Evolutionary conservation across 345 rosid species (phyloP).

Genomic region (Balakata baccata): DNA sequence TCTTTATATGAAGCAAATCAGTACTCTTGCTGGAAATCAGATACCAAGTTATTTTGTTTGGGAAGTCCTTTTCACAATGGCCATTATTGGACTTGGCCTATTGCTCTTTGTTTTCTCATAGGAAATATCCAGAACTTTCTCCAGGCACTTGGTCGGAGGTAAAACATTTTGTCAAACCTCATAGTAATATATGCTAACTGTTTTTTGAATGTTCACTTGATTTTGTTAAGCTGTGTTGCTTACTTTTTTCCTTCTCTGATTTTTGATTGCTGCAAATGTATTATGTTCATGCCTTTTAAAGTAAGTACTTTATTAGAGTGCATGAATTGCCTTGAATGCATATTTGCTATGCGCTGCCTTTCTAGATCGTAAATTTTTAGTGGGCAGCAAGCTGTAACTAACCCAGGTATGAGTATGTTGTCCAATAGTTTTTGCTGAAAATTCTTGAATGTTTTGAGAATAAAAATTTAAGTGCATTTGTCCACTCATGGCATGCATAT

Average conservation of each 20-base stretch:
- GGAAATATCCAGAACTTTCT: slow-evolving; percentile 98
- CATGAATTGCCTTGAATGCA: too few species aligned
- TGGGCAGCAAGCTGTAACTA: too few species aligned
- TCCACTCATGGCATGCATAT: too few species aligned
- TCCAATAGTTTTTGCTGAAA: too few species aligned
- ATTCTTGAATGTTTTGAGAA: too few species aligned
- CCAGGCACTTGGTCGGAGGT: slow-evolving; percentile 83
- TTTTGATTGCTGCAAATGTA: neutral
- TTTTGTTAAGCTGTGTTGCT: neutral
- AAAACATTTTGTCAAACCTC: slow-evolving; percentile 5
- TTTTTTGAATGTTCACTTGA: neutral
- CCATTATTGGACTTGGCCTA: slow-evolving; percentile 73
- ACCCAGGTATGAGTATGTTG: too few species aligned
- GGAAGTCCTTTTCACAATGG: slow-evolving; percentile 91
- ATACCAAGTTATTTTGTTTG: slow-evolving; percentile 67
- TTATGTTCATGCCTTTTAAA: neutral
- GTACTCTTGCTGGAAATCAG: slow-evolving; percentile 91
- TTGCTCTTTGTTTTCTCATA: slow-evolving; percentile 83
- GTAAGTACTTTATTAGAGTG: neutral
- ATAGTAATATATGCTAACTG: neutral
- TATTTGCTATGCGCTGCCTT: too few species aligned
- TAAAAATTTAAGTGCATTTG: too few species aligned
- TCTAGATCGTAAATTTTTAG: too few species aligned
- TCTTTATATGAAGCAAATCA: slow-evolving; percentile 68
- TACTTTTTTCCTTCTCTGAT: neutral